phyloP scores from a whole-genome alignment of 2,329 filamentous ascomycete species.

The Pyricularia sp. region DNA sequence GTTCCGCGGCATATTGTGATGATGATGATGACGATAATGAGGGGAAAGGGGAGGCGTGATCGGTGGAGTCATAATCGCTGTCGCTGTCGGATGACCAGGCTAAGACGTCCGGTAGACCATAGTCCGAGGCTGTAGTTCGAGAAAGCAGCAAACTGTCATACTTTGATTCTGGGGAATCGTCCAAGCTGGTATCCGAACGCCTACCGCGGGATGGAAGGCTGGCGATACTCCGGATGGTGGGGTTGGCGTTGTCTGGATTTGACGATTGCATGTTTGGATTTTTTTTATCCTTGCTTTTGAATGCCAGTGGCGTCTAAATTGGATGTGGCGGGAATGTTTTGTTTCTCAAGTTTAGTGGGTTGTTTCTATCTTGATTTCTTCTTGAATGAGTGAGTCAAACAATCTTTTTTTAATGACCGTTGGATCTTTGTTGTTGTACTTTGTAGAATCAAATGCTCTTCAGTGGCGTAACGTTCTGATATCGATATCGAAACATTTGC shows the following conservation, averaged over 20 bases:
- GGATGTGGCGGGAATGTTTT: neutral
- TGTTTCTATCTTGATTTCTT: neutral
- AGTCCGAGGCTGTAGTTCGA: slow-evolving; percentile 22
- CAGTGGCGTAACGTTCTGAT: neutral
- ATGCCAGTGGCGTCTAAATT: neutral
- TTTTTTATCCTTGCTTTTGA: neutral
- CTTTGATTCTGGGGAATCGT: slow-evolving; percentile 25
- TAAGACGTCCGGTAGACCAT: slow-evolving; percentile 14
- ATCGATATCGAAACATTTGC: neutral
- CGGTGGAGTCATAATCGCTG: slow-evolving; percentile 34
- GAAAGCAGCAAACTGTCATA: slow-evolving; percentile 34
- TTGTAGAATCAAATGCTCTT: neutral
- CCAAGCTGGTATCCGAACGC: neutral
- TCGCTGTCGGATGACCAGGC: slow-evolving; percentile 8
- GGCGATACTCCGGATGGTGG: slow-evolving; percentile 75
- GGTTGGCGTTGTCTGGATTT: slow-evolving; percentile 67
- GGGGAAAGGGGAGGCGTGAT: slow-evolving; percentile 36
- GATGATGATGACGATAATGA: neutral
- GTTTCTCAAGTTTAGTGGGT: neutral
- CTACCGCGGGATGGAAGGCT: slow-evolving; percentile 69
- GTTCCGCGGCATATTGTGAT: slow-evolving; percentile 42
- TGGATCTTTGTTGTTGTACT: neutral
- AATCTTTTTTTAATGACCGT: neutral
- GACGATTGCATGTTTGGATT: slow-evolving; percentile 21
- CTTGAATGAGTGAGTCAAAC: neutral